Conservation (phyloP, 2,329 filamentous ascomycete species). For the Fusarium sp. region DNA sequence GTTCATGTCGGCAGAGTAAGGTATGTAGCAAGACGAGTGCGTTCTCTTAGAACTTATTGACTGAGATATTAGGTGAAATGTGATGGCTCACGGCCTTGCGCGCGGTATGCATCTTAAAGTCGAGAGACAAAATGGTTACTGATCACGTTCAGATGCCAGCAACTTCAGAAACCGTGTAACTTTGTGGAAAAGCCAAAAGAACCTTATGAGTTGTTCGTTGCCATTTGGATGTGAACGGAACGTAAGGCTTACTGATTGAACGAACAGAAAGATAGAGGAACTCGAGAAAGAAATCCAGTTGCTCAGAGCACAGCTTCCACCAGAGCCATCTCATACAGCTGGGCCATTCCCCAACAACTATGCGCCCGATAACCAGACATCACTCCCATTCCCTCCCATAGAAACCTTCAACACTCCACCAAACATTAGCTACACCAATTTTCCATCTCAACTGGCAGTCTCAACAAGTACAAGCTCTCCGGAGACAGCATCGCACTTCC, state of each 20-base stretch:
- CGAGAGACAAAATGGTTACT: background rate
- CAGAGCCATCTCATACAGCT: background rate
- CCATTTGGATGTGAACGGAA: rapidly evolving
- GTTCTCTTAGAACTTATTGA: no score
- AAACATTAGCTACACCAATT: background rate
- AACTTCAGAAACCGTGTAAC: slow-evolving; percentile 11
- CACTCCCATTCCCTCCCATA: background rate
- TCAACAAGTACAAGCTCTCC: slow-evolving; percentile 5
- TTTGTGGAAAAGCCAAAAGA: slow-evolving; percentile 15
- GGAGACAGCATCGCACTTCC: background rate
- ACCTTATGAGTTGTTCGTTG: slow-evolving; percentile 8
- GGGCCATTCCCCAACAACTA: background rate
- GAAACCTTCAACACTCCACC: rapidly evolving
- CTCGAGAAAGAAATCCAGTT: slow-evolving; percentile 10
- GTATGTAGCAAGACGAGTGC: background rate
- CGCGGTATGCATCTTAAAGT: background rate
- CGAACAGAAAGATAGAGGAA: slow-evolving; percentile 10
- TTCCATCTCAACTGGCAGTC: background rate
- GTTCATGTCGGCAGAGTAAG: slow-evolving; percentile 22
- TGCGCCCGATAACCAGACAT: rapidly evolving
- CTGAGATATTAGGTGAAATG: background rate
- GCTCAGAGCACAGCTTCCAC: background rate
- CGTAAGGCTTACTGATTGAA: rapidly evolving
- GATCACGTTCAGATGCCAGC: slow-evolving; percentile 2
- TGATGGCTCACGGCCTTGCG: slow-evolving; percentile 16